These are phyloP conservation scores for Fraxinus floribunda DNA, from an alignment of 305 asterid species.

Conservation along the genomic window DNA sequence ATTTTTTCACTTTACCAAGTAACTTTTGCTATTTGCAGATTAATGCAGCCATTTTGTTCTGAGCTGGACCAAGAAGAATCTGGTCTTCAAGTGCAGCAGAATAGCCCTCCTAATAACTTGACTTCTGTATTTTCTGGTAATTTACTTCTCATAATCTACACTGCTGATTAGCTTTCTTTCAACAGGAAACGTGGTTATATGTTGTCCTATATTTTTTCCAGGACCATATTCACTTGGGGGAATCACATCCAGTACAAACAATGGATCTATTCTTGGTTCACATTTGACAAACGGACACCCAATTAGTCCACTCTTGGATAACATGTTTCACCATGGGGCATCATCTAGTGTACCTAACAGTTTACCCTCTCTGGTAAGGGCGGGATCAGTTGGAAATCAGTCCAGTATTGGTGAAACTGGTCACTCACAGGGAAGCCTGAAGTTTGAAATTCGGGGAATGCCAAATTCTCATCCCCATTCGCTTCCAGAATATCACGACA, in stretches of 20 bases:
- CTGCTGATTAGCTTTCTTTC: conserved; percentile 24
- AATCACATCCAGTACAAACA: conserved; percentile 41
- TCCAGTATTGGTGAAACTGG: conserved; percentile 54
- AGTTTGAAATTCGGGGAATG: conserved; percentile 53
- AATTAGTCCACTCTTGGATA: conserved; percentile 52
- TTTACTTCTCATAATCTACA: conserved; percentile 19
- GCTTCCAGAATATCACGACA: conserved; percentile 80
- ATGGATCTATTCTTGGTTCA: conserved; percentile 44
- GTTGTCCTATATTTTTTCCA: conserved; percentile 31
- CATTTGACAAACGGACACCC: conserved; percentile 54
- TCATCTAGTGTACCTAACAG: conserved; percentile 71
- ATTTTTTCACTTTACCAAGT: conserved; percentile 13
- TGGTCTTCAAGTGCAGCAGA: conserved; percentile 52
- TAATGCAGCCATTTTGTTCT: conserved; percentile 52
- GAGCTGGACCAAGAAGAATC: conserved; percentile 72
- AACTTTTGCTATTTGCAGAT: conserved; percentile 44
- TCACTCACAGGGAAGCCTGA: conserved; percentile 53
- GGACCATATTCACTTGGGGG: conserved; percentile 60
- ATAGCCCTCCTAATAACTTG: conserved; percentile 55
- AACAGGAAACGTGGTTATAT: conserved; percentile 25
- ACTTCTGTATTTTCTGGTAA: conserved; percentile 76
- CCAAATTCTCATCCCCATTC: conserved; percentile 74
- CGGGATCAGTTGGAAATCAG: conserved; percentile 56
- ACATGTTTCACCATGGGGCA: conserved; percentile 53
- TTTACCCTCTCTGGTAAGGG: conserved; percentile 59